Evolutionary conservation across 345 rosid species (phyloP), one percentile per base, ranked within the genome.

Genomic region (Eucalyptus melliodora): DNA sequence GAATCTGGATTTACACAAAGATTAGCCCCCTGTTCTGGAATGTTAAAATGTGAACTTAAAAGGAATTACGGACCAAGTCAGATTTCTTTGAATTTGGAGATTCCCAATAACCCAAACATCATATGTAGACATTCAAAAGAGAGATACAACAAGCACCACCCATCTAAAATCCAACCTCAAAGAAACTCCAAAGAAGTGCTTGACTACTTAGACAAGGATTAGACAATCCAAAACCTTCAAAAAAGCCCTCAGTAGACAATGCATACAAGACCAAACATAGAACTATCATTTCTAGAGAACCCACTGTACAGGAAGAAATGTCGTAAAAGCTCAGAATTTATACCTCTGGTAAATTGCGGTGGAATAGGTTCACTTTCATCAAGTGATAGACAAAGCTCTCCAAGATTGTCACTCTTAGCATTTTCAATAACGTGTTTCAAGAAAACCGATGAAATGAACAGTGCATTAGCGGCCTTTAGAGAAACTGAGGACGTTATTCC

Each of bases 401-500:
- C 92, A 11, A 93, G 87, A 86, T 92, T 90, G 50, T 92, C 95
- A 62, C 91, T 94, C 90, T 91, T 93, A 6, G 95, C 88, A 91
- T 93, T 98, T 92, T 97, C 99, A 88, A 96, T 93, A 88, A 95
- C 90, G 90, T 95, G 89, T 95, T 97, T 98, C 91, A 96, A 89
- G 90, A 98, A 98, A 88, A 97, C 96, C 16, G 98, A 95, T 37
- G 99, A 93, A 88, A 98, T 94, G 91, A 93, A 95, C 44, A 95
- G 92, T 6, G 97, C 99, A 89, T 98, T 98, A 87, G 95, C 90
- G 81, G 96, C 97, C 96, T 94, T 97, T 90, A 80, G 81, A 92
- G 90, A 95, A 86, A 92, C 91, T 24, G 91, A 15, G 59, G 94
- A 90, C 11, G 94, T 91, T 65, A 89, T 92, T 88, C 91, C 96